phyloP scores from a whole-genome alignment of 2,329 filamentous ascomycete genomes.

The Fusarium sp. region DNA sequence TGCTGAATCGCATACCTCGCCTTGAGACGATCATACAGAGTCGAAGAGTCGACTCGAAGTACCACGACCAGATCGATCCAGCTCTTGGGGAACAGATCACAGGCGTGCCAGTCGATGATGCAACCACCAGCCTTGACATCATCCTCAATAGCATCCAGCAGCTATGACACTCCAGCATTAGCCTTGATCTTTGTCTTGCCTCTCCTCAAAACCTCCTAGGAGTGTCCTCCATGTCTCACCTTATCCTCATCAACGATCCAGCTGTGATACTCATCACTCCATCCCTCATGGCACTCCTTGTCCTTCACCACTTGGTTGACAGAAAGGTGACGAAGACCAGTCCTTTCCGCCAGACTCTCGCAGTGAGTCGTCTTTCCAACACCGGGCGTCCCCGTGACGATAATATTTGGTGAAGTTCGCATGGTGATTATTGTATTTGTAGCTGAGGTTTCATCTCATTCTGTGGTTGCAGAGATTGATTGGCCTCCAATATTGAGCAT shows the following conservation, averaged over 20 bases:
- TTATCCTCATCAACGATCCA: constrained; percentile 98
- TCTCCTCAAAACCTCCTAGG: background rate
- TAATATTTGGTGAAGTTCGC: constrained; percentile 81
- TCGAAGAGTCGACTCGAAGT: constrained; percentile 81
- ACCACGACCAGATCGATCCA: constrained; percentile 98
- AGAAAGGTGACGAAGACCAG: constrained; percentile 83
- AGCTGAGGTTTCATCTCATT: background rate
- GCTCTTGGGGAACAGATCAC: constrained; percentile 91
- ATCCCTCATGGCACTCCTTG: constrained; percentile 86
- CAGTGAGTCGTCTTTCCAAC: constrained; percentile 96
- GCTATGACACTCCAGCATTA: constrained; percentile 55
- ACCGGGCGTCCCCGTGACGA: constrained; percentile 94
- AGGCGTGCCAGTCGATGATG: constrained; percentile 98
- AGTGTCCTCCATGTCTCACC: constrained; percentile 59
- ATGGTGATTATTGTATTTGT: constrained; percentile 45
- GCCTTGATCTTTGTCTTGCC: background rate
- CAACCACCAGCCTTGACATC: constrained; percentile 82
- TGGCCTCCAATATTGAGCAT: constrained; percentile 12
- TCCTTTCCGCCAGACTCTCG: constrained; percentile 80
- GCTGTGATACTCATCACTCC: constrained; percentile 84
- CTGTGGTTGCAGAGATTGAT: constrained; percentile 41
- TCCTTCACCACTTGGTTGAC: constrained; percentile 95
- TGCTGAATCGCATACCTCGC: constrained; percentile 66
- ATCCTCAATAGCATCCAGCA: constrained; percentile 90
- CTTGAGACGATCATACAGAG: constrained; percentile 86